Evolutionary conservation across 2,329 filamentous ascomycete genomes (phyloP), one percentile per base, ranked within the genome.

Genomic region (Nemania abortiva): DNA sequence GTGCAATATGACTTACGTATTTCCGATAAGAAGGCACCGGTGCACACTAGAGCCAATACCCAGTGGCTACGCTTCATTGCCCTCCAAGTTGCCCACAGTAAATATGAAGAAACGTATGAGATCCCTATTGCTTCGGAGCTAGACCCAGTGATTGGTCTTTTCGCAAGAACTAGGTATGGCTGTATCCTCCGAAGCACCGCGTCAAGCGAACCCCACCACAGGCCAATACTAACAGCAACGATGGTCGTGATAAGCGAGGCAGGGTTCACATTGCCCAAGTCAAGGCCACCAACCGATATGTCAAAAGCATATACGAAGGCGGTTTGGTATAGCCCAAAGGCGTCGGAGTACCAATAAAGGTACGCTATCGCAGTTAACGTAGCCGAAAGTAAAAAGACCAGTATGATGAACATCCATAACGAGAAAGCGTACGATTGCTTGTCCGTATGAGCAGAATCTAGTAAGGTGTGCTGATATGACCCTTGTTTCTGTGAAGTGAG

Each of bases 161-260:
- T 68, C 6, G 68, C 65, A 56, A 72, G 63, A 45, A 66, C 57
- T 6, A 72, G 24, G 50, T 67, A 72, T 13, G 70, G 70, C 42
- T 70, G 67, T 42, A 68, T 61, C 22, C 63, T 66, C 2, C 70
- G 67, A 15, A 72, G 37, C 15, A 62, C 65, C 3, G 68, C 68
- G 13, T 70, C 70, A 27, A 72, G 52, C 10, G 67, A 63, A 9
- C 55, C 58, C 68, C 68, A 72, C 68, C 70, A 72, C 6, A 72
- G 55, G 18, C 64, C 65, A 59, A 72, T 66, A 24, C 24, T 54
- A 57, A 72, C 70, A 15, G 68, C 70, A 18, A 72, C 22, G 11
- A 70, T 57, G 6, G 70, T 72, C n/a, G 70, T 72, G 56, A 72
- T 42, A 34, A 72, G 59, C 2, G 68, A 72, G 2, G 70, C 70